phyloP scores from a whole-genome alignment of 148 eudicot species.

The Silene latifolia region DNA sequence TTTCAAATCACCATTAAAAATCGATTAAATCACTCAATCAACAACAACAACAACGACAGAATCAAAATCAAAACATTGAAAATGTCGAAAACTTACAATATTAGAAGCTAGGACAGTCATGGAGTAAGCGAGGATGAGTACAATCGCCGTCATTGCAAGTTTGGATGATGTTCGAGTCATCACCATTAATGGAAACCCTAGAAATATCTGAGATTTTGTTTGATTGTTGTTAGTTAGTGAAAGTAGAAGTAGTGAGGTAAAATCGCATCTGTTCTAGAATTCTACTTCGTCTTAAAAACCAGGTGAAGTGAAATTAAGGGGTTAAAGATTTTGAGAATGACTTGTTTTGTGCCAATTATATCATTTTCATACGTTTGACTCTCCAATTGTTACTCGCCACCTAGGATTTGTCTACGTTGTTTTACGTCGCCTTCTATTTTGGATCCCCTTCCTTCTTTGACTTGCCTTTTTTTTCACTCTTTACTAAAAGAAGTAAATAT shows the following conservation, averaged over 20 bases:
- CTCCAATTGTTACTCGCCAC: conserved; percentile 29
- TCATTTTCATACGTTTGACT: conserved; percentile 28
- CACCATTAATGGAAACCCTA: conserved; percentile 33
- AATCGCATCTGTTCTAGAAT: too few relatives aligned
- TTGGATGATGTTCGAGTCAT: conserved; percentile 24
- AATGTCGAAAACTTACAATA: conserved; percentile 36
- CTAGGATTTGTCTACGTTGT: conserved; percentile 13
- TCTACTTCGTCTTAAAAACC: too few relatives aligned
- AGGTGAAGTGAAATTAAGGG: neutral
- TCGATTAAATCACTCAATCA: neutral
- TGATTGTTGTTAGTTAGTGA: neutral
- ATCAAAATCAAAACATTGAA: neutral
- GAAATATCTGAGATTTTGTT: neutral
- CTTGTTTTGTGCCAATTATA: conserved; percentile 34
- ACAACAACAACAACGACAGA: neutral
- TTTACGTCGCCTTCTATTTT: neutral
- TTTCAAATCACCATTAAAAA: conserved; percentile 5
- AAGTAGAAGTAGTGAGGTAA: neutral
- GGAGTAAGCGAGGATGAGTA: conserved; percentile 36
- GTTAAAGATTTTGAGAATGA: neutral
- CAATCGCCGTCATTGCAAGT: conserved; percentile 21
- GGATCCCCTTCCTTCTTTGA: neutral
- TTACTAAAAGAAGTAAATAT: too few relatives aligned
- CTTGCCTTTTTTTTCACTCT: neutral
- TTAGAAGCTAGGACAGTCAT: conserved; percentile 48